A percentile compares a stretch with the other conserved stretches of the same genome.
Evolutionary conservation across 2,329 filamentous ascomycete genomes (phyloP).

Genomic region (Nothophaeocryptopus gaeumannii): DNA sequence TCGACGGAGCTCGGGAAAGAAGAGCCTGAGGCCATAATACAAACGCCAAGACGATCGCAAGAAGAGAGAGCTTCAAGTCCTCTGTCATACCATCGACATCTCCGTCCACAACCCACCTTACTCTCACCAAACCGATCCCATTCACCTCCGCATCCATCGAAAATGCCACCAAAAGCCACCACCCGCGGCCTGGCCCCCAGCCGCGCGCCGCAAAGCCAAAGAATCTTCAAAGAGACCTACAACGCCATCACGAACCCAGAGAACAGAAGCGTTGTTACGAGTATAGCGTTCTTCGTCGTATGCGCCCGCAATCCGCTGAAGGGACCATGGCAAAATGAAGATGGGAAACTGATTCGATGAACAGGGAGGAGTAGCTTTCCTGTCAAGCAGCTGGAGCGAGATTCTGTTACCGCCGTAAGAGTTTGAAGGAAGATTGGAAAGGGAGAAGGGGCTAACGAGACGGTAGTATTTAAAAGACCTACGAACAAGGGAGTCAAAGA

Average conservation of each 20-base stretch:
- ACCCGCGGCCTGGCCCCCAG: slow-evolving; percentile 25
- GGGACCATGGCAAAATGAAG: neutral
- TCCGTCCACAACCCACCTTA: neutral
- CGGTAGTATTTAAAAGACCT: slow-evolving; percentile 3
- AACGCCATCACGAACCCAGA: slow-evolving; percentile 46
- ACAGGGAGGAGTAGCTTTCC: slow-evolving; percentile 45
- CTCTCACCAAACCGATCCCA: neutral
- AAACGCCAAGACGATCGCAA: slow-evolving; percentile 2
- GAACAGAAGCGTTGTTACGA: slow-evolving; percentile 49
- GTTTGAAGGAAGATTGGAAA: neutral
- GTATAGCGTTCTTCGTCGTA: slow-evolving; percentile 52
- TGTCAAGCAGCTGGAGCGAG: slow-evolving; percentile 54
- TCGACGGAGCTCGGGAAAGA: slow-evolving; percentile 2
- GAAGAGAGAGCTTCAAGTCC: neutral
- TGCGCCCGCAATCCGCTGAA: slow-evolving; percentile 20
- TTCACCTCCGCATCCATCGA: too few relatives aligned
- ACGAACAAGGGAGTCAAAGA: neutral
- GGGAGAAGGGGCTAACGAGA: neutral
- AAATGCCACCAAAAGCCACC: slow-evolving; percentile 13
- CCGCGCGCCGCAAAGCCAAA: slow-evolving; percentile 23
- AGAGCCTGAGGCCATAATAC: neutral
- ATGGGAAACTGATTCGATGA: neutral
- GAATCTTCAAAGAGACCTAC: slow-evolving; percentile 41
- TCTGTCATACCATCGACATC: neutral
- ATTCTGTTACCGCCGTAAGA: slow-evolving; percentile 49